phyloP scores from a whole-genome alignment of 345 rosid genomes.

The Clarkia xantiana region DNA sequence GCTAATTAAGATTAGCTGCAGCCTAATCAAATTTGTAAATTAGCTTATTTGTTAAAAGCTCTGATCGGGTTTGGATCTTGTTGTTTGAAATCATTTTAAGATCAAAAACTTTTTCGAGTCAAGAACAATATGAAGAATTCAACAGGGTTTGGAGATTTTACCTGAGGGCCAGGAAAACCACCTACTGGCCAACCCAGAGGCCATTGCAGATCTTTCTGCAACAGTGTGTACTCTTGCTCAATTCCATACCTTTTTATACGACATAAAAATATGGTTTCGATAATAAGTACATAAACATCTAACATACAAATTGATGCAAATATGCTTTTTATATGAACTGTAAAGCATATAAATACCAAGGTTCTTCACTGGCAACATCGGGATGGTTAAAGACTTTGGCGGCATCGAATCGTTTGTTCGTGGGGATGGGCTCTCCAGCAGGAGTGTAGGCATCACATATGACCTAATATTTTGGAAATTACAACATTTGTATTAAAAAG shows the following conservation, averaged over 20 bases:
- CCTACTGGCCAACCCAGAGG: constrained; percentile 89
- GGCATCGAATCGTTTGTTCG: constrained; percentile 66
- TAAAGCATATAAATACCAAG: constrained; percentile 32
- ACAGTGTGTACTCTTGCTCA: constrained; percentile 84
- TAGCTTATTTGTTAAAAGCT: too few relatives aligned
- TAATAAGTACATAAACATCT: neutral
- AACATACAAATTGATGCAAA: neutral
- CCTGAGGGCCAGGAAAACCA: constrained; percentile 94
- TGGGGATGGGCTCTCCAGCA: constrained; percentile 80
- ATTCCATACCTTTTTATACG: constrained; percentile 51
- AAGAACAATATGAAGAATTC: neutral
- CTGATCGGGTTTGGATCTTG: too few relatives aligned
- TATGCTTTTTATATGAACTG: neutral
- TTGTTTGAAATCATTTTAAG: too few relatives aligned
- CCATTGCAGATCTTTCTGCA: constrained; percentile 81
- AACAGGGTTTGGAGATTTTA: constrained; percentile 3
- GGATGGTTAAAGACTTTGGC: constrained; percentile 75
- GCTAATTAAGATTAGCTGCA: too few relatives aligned
- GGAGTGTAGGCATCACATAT: constrained; percentile 94
- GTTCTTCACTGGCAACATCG: constrained; percentile 49
- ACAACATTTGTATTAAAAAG: neutral
- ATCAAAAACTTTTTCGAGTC: neutral
- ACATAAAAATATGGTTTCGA: neutral
- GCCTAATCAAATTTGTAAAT: too few relatives aligned
- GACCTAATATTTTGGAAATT: constrained; percentile 29